Evolutionary conservation across 163 green algal species (phyloP), one percentile per base, ranked within the genome.

Genomic region (Scenedesmus sp.): DNA sequence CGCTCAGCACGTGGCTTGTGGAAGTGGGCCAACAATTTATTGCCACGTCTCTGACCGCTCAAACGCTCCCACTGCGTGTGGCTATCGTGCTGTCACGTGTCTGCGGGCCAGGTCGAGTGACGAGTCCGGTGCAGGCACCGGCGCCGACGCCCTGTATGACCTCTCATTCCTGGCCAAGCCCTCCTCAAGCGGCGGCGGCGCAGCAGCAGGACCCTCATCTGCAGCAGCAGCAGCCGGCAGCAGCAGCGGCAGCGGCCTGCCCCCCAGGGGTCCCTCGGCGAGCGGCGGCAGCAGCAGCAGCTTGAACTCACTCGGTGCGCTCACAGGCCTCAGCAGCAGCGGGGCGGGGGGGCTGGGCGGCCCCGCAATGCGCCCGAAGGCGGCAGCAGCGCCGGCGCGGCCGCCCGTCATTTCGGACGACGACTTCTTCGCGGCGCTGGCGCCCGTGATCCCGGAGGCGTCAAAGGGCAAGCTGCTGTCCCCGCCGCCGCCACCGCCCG

Each of bases 401-500:
- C 18, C 59, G 51, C 30, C 59, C 9, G 56, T 51, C 26, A 88
- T 92, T 37, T 61, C 61, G 5, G 80, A 92, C 53, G 88, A 92
- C 22, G 88, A 92, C 43, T 92, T 92, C 26, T 92, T 92, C 30
- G 44, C 80, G 4, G 88, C 88, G 15, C 70, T 92, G 44, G 80
- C 88, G 43, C 88, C 88, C 24, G 88, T 56, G 5, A 84, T 92
- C 9, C 86, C 86, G 30, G 86, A 91, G 49, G 37, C 37, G 15
- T 43, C 40, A 22, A 87, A 87, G 56, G 51, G 81, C 7, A 91
- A 91, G 53, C 78, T 91, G 22, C 78, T 82, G 9, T 81, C 78
- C 12, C 51, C 73, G 35, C 86, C 78, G 42, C 86, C 86, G 35
- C 86, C 73, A 33, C 86, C 86, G n/a, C 35, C 76, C 22, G 49